Evolutionary conservation across 129 eudicot species (phyloP).

Genomic region (Dittrichia graveolens): DNA sequence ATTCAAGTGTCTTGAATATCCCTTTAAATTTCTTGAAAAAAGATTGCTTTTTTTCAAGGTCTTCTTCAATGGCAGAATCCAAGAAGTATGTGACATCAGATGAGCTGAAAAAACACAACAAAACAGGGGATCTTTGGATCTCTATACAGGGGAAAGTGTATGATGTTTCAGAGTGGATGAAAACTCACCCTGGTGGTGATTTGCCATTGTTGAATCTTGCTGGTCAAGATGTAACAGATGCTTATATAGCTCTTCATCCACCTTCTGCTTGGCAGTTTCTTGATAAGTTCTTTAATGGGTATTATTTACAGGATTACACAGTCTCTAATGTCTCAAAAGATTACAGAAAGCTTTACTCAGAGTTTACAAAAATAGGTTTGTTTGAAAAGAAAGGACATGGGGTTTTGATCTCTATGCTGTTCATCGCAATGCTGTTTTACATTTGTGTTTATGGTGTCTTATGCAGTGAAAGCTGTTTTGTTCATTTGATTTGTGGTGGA

Average conservation of each 20-base stretch:
- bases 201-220: conserved; percentile 60
- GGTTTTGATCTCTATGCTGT: conserved; percentile 30
- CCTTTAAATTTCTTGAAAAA: conserved; percentile 23
- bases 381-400: conserved; percentile 65
- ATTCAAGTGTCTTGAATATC: conserved; percentile 9
- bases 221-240: conserved; percentile 76
- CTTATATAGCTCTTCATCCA: conserved; percentile 62
- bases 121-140: conserved; percentile 71
- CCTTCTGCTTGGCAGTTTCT: conserved; percentile 48
- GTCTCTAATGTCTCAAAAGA: conserved; percentile 65
- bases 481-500: conserved; percentile 54
- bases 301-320: conserved; percentile 53
- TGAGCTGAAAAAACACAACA: conserved; percentile 64
- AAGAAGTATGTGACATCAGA: conserved; percentile 53
- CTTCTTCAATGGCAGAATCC: conserved; percentile 40
- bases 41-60: conserved; percentile 1
- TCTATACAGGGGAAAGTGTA: conserved; percentile 67
- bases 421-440: conserved; percentile 42
- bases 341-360: conserved; percentile 52
- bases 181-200: conserved; percentile 69
- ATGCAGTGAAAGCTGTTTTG: conserved; percentile 30
- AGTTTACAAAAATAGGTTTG: conserved; percentile 63
- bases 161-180: conserved; percentile 64
- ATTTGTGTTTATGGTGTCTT: conserved; percentile 59
- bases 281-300: conserved; percentile 55